A percentile compares a stretch with the other conserved stretches of the same genome.
Evolutionary conservation across 1,284 basidiomycete species (phyloP).

Genomic region (Ganoderma sp.): DNA sequence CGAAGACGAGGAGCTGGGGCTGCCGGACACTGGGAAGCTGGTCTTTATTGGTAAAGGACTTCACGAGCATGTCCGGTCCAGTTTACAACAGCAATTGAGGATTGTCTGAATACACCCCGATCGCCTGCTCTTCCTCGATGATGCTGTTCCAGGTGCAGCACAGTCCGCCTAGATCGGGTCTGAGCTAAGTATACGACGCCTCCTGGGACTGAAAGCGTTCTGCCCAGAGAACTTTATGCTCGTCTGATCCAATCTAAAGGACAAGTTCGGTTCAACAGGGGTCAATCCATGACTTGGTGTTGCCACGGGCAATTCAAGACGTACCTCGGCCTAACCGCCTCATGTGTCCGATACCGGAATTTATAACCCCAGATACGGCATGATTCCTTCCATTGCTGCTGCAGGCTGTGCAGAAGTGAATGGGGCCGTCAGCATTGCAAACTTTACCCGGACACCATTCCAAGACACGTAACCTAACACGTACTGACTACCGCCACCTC

Average conservation of each 20-base stretch:
- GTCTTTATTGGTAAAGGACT: conserved; percentile 89
- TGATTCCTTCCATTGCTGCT: not conserved
- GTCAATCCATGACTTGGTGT: not conserved
- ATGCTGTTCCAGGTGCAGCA: not conserved
- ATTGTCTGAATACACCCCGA: conserved; percentile 15
- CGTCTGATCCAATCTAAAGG: not conserved
- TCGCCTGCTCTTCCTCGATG: not conserved
- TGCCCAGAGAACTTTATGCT: not conserved
- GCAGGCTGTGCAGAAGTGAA: not conserved
- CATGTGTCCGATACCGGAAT: not conserved
- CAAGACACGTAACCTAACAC: not conserved
- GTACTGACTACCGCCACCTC: not conserved
- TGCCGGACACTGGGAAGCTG: conserved; percentile 73
- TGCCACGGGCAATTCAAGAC: not conserved
- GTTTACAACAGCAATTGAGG: conserved; percentile 48
- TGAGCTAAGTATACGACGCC: not conserved
- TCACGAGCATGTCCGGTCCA: conserved; percentile 55
- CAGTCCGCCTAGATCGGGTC: not conserved
- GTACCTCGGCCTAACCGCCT: not conserved
- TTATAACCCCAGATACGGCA: not conserved
- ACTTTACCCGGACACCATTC: not conserved
- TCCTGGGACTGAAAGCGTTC: not conserved
- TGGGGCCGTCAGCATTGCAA: not conserved
- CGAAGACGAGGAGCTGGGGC: conserved; percentile 47
- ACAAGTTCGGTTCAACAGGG: not conserved